Percentiles rank a stretch among this genome's conserved stretches.
Evolutionary conservation across 2,329 filamentous ascomycete species (phyloP).

Genomic region (Knoxdaviesia capensis): DNA sequence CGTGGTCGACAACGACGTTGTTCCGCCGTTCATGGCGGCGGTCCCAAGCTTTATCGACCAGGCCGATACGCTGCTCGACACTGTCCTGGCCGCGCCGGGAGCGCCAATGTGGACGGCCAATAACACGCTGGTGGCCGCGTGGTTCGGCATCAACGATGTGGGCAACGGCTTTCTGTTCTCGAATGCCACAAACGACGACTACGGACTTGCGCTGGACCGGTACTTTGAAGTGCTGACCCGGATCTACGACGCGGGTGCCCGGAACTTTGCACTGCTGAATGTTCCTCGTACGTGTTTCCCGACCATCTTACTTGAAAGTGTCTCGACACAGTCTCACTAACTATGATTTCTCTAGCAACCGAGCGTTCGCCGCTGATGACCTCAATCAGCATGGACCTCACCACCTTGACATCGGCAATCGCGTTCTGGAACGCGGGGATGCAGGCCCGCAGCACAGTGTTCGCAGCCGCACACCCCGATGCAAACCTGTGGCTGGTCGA

Average conservation of each 20-base stretch:
- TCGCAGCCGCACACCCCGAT: conserved; percentile 8
- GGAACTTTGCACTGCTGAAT: conserved; percentile 38
- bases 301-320: no score
- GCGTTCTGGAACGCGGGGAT: no score
- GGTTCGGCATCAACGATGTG: conserved; percentile 36
- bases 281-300: conserved; percentile 21
- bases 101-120: conserved; percentile 17
- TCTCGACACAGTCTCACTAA: no score
- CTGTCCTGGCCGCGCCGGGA: conserved; percentile 8
- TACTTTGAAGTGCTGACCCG: conserved; percentile 20
- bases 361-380: conserved; percentile 28
- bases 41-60: conserved; percentile 30
- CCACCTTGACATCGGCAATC: no score
- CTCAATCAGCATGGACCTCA: no score
- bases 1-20: conserved; percentile 27
- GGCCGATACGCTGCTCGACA: conserved; percentile 14
- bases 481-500: conserved; percentile 32
- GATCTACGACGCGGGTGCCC: conserved; percentile 29
- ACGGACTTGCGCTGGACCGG: conserved; percentile 18
- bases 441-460: no score
- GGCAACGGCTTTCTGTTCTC: conserved; percentile 23
- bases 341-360: conserved; percentile 12
- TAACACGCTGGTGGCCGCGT: conserved; percentile 24
- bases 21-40: conserved; percentile 25
- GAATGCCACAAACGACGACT: conserved; percentile 12